A percentile compares a stretch with the other conserved stretches of the same genome.
phyloP scores from a whole-genome alignment of 1,284 basidiomycete genomes.

The Boletus albobrunnescens region DNA sequence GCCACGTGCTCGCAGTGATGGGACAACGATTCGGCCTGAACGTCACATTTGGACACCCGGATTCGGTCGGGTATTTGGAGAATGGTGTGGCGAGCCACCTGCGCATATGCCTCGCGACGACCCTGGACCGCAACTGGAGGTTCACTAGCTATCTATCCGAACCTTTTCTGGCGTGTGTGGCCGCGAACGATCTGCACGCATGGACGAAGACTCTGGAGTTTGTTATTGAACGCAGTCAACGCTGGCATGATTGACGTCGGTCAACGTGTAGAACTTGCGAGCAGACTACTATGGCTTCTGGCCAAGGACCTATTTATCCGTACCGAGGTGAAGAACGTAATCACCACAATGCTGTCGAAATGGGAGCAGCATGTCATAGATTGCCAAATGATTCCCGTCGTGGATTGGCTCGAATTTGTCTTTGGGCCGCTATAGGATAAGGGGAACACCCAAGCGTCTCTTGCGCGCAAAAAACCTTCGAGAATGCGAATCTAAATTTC shows the following conservation, averaged over 20 bases:
- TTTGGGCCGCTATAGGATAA: conserved; percentile 5
- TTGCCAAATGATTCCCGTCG: conserved; percentile 6
- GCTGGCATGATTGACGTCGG: conserved; percentile 12
- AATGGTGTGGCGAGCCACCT: conserved; percentile 10
- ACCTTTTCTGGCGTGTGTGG: conserved; percentile 10
- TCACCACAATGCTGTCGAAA: neutral
- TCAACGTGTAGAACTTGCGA: conserved; percentile 5
- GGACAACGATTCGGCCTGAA: conserved; percentile 12
- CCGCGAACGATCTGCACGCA: conserved; percentile 4
- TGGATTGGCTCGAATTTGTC: conserved; percentile 10
- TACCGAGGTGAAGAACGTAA: neutral
- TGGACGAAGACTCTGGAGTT: no score
- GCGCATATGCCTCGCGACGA: conserved; percentile 1
- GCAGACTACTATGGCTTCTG: conserved; percentile 12
- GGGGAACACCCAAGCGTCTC: neutral
- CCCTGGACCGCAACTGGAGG: conserved; percentile 2
- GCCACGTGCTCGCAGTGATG: conserved; percentile 5
- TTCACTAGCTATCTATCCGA: conserved; percentile 14
- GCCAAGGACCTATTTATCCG: conserved; percentile 13
- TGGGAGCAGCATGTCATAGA: conserved; percentile 2
- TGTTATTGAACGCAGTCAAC: neutral
- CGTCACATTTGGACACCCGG: conserved; percentile 3
- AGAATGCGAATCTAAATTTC: conserved; percentile 12
- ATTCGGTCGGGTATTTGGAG: conserved; percentile 5
- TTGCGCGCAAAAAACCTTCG: neutral